Percentiles rank a stretch among this genome's conserved stretches.
These are phyloP conservation scores for Citeromyces nyonsensis DNA, from an alignment of 805 yeast genomes.

Conservation along the genomic window DNA sequence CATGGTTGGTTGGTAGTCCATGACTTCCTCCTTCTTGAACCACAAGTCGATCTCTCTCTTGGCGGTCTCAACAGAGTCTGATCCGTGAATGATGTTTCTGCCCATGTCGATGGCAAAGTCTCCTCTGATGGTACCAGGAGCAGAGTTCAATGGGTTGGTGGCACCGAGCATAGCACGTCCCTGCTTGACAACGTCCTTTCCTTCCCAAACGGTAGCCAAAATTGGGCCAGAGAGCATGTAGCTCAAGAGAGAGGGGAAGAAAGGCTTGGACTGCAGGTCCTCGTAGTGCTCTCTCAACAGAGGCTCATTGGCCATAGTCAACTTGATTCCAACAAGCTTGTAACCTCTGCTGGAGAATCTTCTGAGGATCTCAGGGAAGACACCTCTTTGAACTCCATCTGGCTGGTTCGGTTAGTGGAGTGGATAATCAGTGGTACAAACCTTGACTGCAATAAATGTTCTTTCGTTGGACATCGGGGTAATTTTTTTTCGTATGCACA, in stretches of 20 bases:
- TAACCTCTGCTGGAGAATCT: slow-evolving; percentile 96
- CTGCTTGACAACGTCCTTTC: slow-evolving; percentile 97
- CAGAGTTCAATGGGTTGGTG: slow-evolving; percentile 93
- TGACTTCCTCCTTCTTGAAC: slow-evolving; percentile 96
- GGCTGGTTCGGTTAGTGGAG: slow-evolving; percentile 26
- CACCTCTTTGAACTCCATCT: slow-evolving; percentile 99
- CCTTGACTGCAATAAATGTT: slow-evolving; percentile 78
- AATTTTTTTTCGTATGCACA: no score
- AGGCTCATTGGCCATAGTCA: slow-evolving; percentile 74
- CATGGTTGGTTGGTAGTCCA: slow-evolving; percentile 78
- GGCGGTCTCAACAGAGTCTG: slow-evolving; percentile 97
- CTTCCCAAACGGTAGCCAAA: slow-evolving; percentile 99
- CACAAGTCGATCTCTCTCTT: slow-evolving; percentile 90
- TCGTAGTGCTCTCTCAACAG: slow-evolving; percentile 88
- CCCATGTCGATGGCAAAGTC: slow-evolving; percentile 98
- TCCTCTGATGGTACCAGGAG: slow-evolving; percentile 99
- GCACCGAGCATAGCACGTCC: slow-evolving; percentile 98
- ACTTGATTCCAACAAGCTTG: slow-evolving; percentile 93
- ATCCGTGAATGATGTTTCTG: slow-evolving; percentile 98
- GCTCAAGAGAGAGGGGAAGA: slow-evolving; percentile 91
- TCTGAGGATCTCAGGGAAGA: slow-evolving; percentile 74
- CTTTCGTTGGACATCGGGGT: slow-evolving; percentile 33
- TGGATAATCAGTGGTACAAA: no score
- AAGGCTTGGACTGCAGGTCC: slow-evolving; percentile 91
- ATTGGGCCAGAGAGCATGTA: slow-evolving; percentile 99